A percentile compares a stretch with the other conserved stretches of the same genome.
Conservation (phyloP, 768 basidiomycete genomes). For the Coprinopsis sp. region DNA sequence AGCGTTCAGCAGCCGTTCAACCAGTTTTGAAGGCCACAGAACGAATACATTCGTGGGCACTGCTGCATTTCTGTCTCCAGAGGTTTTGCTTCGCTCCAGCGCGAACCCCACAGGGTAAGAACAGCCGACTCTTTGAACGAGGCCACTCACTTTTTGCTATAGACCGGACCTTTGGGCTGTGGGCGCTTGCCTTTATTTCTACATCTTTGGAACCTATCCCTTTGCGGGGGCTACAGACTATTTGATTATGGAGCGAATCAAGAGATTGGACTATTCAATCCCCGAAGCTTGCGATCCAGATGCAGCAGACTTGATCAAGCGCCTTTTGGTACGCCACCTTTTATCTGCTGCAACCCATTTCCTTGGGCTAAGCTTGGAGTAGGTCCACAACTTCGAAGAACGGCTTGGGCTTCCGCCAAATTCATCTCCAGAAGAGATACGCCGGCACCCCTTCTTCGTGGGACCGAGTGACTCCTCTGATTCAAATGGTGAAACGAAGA, state of each 20-base stretch:
- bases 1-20: conserved; percentile 6
- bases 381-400: conserved; percentile 55
- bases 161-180: conserved; percentile 96
- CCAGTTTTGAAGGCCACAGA: conserved; percentile 18
- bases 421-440: conserved; percentile 40
- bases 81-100: conserved; percentile 55
- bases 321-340: conserved; percentile 59
- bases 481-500: conserved; percentile 11
- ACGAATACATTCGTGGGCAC: conserved; percentile 31
- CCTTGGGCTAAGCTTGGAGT: not conserved
- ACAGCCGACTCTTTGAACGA: conserved; percentile 2
- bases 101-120: conserved; percentile 74
- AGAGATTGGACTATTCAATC: conserved; percentile 80
- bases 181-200: conserved; percentile 91
- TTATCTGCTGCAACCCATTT: not conserved
- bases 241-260: conserved; percentile 92
- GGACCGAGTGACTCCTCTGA: conserved; percentile 13
- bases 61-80: conserved; percentile 23
- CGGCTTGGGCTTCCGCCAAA: conserved; percentile 55
- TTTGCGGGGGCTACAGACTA: conserved; percentile 92
- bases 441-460: conserved; percentile 58
- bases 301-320: conserved; percentile 75
- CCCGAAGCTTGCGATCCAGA: conserved; percentile 81
- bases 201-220: conserved; percentile 87
- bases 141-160: conserved; percentile 10